Conservation (phyloP, 768 basidiomycete species). For the Pleurotus sapidus region DNA sequence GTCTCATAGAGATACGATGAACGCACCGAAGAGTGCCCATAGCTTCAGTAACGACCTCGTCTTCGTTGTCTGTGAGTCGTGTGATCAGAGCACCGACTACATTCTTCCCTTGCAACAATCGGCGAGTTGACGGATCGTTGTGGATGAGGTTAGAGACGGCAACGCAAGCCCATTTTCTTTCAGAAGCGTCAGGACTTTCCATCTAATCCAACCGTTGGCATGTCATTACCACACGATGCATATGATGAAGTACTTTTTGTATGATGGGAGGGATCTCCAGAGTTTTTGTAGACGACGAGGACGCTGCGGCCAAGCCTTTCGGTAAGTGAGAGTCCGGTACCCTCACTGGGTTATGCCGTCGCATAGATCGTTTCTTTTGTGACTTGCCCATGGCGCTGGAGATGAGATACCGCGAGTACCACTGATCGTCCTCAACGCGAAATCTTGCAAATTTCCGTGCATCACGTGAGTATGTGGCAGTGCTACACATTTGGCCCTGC, state of each 20-base stretch:
- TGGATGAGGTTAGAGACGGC: conserved; percentile 95
- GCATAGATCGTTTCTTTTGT: conserved; percentile 82
- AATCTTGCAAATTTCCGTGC: neutral
- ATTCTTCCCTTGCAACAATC: conserved; percentile 88
- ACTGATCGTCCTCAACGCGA: neutral
- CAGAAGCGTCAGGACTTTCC: conserved; percentile 69
- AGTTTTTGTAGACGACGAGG: conserved; percentile 69
- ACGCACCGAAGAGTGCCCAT: conserved; percentile 81
- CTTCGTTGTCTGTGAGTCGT: conserved; percentile 84
- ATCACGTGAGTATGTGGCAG: neutral
- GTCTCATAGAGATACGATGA: neutral
- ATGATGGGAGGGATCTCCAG: conserved; percentile 85
- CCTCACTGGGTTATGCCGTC: conserved; percentile 89
- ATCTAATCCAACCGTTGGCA: conserved; percentile 43
- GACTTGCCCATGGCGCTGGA: conserved; percentile 80
- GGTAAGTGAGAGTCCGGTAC: conserved; percentile 93
- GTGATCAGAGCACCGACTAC: conserved; percentile 84
- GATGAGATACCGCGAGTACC: neutral
- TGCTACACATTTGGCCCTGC: neutral
- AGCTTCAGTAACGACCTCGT: conserved; percentile 90
- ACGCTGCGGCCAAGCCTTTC: conserved; percentile 73
- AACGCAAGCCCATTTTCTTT: conserved; percentile 95
- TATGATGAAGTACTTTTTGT: conserved; percentile 62
- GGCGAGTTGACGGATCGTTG: conserved; percentile 89
- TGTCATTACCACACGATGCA: neutral